Evolutionary conservation across 441 rosid genomes (phyloP).

Genomic region (Euphorbia schlechtendalii): DNA sequence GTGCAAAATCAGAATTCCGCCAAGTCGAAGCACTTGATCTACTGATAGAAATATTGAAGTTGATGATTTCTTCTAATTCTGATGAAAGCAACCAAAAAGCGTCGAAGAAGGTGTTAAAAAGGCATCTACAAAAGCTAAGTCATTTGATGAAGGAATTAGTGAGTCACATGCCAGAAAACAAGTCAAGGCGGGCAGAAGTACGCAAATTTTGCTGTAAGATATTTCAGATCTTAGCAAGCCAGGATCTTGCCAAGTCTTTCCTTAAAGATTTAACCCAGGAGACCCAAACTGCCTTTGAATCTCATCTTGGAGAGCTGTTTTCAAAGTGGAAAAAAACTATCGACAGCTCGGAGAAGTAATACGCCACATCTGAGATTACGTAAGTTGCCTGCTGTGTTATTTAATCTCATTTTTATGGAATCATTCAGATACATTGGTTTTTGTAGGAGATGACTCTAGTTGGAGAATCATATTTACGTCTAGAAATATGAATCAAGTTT

Average conservation of each 20-base stretch:
- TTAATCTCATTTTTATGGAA: not conserved
- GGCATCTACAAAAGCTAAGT: conserved; percentile 42
- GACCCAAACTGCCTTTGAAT: no score
- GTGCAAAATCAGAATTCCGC: conserved; percentile 65
- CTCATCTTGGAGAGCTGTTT: no score
- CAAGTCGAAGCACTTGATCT: conserved; percentile 72
- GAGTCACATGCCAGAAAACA: no score
- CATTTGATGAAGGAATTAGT: conserved; percentile 34
- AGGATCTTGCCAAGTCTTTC: no score
- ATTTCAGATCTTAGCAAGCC: no score
- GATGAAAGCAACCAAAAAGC: conserved; percentile 35
- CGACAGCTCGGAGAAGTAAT: no score
- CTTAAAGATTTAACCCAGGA: no score
- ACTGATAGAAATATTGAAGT: conserved; percentile 60
- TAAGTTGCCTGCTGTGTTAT: conserved; percentile 22
- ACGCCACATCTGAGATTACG: no score
- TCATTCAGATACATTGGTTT: no score
- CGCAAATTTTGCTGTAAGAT: no score
- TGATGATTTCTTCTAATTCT: conserved; percentile 35
- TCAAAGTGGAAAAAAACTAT: no score
- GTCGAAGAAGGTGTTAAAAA: conserved; percentile 49
- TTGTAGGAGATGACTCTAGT: not conserved
- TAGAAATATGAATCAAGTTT: not conserved
- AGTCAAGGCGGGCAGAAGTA: no score
- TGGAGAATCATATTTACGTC: not conserved